A percentile compares a stretch with the other conserved stretches of the same genome.
These are phyloP conservation scores for Ustilago nuda DNA, from an alignment of 1,284 basidiomycete species.

Conservation along the genomic window DNA sequence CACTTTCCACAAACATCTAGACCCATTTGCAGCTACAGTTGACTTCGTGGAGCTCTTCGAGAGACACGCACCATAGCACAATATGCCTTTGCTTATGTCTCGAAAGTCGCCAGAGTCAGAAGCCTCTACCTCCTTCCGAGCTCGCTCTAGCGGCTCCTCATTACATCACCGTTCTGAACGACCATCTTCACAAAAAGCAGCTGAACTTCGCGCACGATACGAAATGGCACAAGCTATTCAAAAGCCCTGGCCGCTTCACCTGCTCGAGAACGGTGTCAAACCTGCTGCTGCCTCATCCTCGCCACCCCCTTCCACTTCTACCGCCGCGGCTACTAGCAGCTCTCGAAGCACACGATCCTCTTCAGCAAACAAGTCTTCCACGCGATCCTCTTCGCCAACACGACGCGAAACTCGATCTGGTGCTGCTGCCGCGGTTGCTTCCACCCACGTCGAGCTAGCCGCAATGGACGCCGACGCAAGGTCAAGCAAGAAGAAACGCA, in stretches of 20 bases:
- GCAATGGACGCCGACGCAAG: slow-evolving; percentile 4
- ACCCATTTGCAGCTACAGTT: neutral
- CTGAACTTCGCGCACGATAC: slow-evolving; percentile 40
- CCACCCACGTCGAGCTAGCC: slow-evolving; percentile 14
- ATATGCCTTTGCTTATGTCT: slow-evolving; percentile 31
- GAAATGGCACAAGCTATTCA: slow-evolving; percentile 54
- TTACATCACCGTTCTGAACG: slow-evolving; percentile 11
- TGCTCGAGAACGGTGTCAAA: slow-evolving; percentile 49
- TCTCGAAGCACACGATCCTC: neutral
- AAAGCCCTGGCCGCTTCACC: slow-evolving; percentile 47
- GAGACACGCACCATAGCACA: neutral
- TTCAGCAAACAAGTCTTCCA: slow-evolving; percentile 5
- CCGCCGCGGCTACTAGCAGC: neutral
- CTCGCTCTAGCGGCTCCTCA: slow-evolving; percentile 21
- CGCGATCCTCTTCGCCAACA: neutral
- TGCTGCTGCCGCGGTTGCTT: neutral
- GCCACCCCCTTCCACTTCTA: neutral
- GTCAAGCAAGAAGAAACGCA: slow-evolving; percentile 27
- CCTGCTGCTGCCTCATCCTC: neutral
- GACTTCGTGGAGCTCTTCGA: neutral
- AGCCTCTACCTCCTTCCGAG: slow-evolving; percentile 22
- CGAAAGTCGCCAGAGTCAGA: slow-evolving; percentile 24
- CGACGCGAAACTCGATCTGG: neutral
- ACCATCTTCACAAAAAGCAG: slow-evolving; percentile 19
- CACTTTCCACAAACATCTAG: neutral